Evolutionary conservation across 2,329 filamentous ascomycete species (phyloP), one percentile per base, ranked within the genome.

Genomic region (Phialophora expanda): DNA sequence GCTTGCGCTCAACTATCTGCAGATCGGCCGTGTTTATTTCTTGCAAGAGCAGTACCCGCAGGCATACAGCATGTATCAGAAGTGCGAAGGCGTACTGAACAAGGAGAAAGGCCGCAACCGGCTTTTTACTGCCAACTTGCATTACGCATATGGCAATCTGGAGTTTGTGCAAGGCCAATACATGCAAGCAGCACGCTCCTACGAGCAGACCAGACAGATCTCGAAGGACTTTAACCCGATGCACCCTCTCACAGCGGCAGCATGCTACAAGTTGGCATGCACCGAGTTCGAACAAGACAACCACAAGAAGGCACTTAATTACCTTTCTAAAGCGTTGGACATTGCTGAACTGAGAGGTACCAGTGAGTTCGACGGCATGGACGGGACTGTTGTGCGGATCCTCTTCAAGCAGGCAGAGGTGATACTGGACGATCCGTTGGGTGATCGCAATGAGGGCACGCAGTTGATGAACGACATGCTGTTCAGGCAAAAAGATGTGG

Each of bases 331-430:
- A 24, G 62, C 62, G 4, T 28, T 38, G 30, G 50, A 65, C 34
- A 65, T 65, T 44, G 62, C 62, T 34, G 58, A 62, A 32, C 38
- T 32, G 26, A 22, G 28, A 22, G 48, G 57, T 32, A 44, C 44
- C 30, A 57, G 20, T 5, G 48, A 51, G 6, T 22, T 51, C 48
- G 48, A 51, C 26, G 48, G 48, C 1, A 51, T 62, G 46, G 62
- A 65, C 50, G 62, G 62, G 8, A 62, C 58, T 11, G 54, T 65
- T 30, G 62, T 58, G 20, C 59, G 62, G 5, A 65, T 65, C 50
- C 59, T 44, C 26, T 65, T 60, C 22, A 65, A 65, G 24, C 62
- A 26, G 26, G 58, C 57, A 41, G 62, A 64, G 26, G 56, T 65
- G 7, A 28, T 65, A 44, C 46, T 65, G 41, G 62, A 65, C 32